Conservation (phyloP, 805 yeast genomes). For the Metahyphopichia silvanorum region DNA sequence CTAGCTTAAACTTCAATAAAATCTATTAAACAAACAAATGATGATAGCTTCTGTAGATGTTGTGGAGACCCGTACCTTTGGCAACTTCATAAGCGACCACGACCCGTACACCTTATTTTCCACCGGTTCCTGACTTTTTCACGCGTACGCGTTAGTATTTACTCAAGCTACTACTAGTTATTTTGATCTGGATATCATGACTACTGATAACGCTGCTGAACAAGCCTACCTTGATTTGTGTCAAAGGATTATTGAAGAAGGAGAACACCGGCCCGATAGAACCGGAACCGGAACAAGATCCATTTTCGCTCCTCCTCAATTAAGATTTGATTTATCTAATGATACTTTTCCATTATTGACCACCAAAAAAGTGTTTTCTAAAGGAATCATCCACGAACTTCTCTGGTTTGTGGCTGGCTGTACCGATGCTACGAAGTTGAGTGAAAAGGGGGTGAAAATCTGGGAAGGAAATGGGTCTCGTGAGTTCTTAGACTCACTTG, state of each 20-base stretch:
- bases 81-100: not conserved
- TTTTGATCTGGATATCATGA: constrained; percentile 15
- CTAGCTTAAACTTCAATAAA: no score
- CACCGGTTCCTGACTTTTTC: not conserved
- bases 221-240: constrained; percentile 86
- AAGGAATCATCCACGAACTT: constrained; percentile 84
- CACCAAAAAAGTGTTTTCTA: constrained; percentile 87
- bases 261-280: constrained; percentile 91
- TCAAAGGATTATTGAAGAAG: constrained; percentile 68
- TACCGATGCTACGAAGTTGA: constrained; percentile 78
- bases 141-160: not conserved
- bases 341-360: constrained; percentile 85
- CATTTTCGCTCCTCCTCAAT: constrained; percentile 93
- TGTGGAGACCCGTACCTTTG: not conserved
- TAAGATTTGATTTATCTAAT: constrained; percentile 72
- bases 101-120: not conserved
- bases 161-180: not conserved
- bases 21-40: no score
- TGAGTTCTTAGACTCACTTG: constrained; percentile 81
- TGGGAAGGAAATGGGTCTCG: constrained; percentile 99
- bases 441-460: constrained; percentile 86
- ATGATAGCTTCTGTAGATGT: not conserved
- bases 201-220: constrained; percentile 54
- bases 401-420: constrained; percentile 91
- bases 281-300: constrained; percentile 96